These are phyloP conservation scores for Penicillium nordicum DNA, from an alignment of 2,329 filamentous ascomycete species.

Conservation along the genomic window DNA sequence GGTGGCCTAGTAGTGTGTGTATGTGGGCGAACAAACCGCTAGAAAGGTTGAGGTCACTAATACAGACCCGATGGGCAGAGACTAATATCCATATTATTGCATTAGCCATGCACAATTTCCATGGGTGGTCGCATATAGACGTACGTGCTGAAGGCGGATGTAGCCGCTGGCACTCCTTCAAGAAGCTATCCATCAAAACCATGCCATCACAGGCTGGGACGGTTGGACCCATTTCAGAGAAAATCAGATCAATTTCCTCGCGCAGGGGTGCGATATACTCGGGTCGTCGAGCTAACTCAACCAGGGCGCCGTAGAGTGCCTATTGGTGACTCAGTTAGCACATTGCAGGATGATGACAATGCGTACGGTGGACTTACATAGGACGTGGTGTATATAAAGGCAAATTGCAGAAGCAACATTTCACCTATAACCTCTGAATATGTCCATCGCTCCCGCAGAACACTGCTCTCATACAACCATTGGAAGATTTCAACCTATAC, in stretches of 20 bases:
- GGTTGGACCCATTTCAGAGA: slow-evolving; percentile 9
- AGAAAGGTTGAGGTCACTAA: slow-evolving; percentile 13
- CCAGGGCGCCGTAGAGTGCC: slow-evolving; percentile 19
- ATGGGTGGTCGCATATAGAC: slow-evolving; percentile 5
- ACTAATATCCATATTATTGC: slow-evolving; percentile 9
- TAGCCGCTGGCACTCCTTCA: slow-evolving; percentile 24
- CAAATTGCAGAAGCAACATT: slow-evolving; percentile 22
- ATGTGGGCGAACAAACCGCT: slow-evolving; percentile 13
- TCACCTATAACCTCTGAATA: slow-evolving; percentile 23
- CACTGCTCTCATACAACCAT: slow-evolving; percentile 21
- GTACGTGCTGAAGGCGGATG: slow-evolving; percentile 23
- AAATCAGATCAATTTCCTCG: slow-evolving; percentile 9
- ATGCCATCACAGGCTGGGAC: slow-evolving; percentile 18
- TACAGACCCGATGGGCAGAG: slow-evolving; percentile 22
- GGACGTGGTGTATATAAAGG: slow-evolving; percentile 23
- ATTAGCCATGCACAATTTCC: slow-evolving; percentile 1
- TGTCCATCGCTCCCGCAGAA: slow-evolving; percentile 18
- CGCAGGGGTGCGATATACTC: slow-evolving; percentile 20
- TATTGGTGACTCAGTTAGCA: not conserved
- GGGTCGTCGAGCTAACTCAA: slow-evolving; percentile 17
- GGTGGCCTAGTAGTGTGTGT: not conserved
- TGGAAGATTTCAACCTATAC: slow-evolving; percentile 21
- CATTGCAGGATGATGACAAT: not conserved
- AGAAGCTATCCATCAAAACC: slow-evolving; percentile 19
- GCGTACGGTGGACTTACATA: slow-evolving; percentile 12